Evolutionary conservation across 1,284 basidiomycete genomes (phyloP).

Genomic region (Gymnopus androsaceus): DNA sequence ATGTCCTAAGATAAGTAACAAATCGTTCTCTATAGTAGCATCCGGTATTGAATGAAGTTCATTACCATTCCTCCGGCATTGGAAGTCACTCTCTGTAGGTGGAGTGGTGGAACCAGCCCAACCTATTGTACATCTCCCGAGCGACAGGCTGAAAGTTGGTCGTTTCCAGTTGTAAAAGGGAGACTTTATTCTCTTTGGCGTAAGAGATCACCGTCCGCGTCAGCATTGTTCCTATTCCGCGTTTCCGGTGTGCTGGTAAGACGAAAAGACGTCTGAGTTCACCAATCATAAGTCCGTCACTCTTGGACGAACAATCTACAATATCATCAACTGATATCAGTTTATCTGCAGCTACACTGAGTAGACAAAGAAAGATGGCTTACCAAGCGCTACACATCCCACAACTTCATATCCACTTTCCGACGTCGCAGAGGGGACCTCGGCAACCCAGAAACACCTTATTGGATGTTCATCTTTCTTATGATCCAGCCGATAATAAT

Average conservation of each 20-base stretch:
- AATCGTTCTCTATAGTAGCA: background rate
- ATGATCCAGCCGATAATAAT: slow-evolving; percentile 2
- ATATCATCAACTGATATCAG: background rate
- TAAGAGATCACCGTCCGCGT: slow-evolving; percentile 1
- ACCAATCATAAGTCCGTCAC: slow-evolving; percentile 2
- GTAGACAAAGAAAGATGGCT: background rate
- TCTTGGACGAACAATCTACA: slow-evolving; percentile 11
- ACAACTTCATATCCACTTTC: slow-evolving; percentile 10
- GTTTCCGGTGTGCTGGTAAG: slow-evolving; percentile 6
- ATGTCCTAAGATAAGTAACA: background rate
- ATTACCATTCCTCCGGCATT: slow-evolving; percentile 5
- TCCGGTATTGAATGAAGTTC: slow-evolving; percentile 7
- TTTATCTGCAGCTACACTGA: background rate
- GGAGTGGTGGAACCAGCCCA: slow-evolving; percentile 1
- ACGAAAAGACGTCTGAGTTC: slow-evolving; percentile 9
- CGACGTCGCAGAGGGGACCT: slow-evolving; percentile 3
- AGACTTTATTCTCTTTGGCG: slow-evolving; percentile 2
- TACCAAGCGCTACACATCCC: slow-evolving; percentile 12
- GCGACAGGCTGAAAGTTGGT: slow-evolving; percentile 11
- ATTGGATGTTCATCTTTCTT: background rate
- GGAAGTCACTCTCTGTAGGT: slow-evolving; percentile 7
- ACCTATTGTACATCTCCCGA: background rate
- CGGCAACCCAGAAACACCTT: slow-evolving; percentile 12
- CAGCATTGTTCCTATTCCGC: slow-evolving; percentile 7
- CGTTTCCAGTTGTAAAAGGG: slow-evolving; percentile 3